Evolutionary conservation across 768 basidiomycete species (phyloP).

Genomic region (Atractiella rhizophila): DNA sequence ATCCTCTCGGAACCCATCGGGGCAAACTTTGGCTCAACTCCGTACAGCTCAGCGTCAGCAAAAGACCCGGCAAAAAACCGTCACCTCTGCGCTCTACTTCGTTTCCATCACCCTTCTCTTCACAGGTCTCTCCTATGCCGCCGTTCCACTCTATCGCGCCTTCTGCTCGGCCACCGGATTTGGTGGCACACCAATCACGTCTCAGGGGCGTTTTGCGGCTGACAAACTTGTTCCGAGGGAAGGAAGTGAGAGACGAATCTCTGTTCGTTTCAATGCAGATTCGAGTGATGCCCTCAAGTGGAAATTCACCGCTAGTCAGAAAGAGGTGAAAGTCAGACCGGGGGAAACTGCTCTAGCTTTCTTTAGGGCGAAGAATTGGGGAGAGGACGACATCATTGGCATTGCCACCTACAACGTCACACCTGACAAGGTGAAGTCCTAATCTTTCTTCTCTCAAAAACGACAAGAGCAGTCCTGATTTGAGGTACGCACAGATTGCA

Average conservation of each 20-base stretch:
- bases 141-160: conserved; percentile 87
- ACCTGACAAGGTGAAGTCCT: conserved; percentile 71
- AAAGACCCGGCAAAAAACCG: too few relatives aligned
- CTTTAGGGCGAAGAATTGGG: conserved; percentile 71
- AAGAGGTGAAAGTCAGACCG: conserved; percentile 64
- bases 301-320: conserved; percentile 76
- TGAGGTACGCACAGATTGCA: conserved; percentile 38
- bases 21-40: too few relatives aligned
- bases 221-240: conserved; percentile 46
- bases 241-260: conserved; percentile 40
- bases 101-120: conserved; percentile 53
- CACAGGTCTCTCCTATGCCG: conserved; percentile 76
- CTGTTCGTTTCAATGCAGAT: conserved; percentile 89
- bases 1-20: too few relatives aligned
- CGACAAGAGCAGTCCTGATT: not conserved
- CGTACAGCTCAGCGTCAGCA: too few relatives aligned
- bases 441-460: not conserved
- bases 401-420: conserved; percentile 99
- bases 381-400: conserved; percentile 70
- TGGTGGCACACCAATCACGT: conserved; percentile 69
- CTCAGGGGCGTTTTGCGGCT: conserved; percentile 44
- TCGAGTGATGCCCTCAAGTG: conserved; percentile 69
- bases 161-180: conserved; percentile 97
- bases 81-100: too few relatives aligned
- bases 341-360: conserved; percentile 93